phyloP scores from a whole-genome alignment of 345 rosid species.

The Microcos paniculata region DNA sequence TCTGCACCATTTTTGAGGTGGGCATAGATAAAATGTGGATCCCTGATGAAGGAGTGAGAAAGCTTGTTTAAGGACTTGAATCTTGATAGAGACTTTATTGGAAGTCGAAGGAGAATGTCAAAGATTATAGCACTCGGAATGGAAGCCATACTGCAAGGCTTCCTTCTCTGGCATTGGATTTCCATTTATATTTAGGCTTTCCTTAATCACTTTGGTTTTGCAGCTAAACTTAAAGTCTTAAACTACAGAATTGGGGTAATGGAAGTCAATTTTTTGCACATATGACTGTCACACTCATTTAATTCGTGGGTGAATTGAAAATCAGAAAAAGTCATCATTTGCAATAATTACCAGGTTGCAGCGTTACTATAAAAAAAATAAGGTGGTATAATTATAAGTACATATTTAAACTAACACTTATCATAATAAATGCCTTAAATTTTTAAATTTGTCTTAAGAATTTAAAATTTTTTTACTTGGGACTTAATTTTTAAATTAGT shows the following conservation, averaged over 20 bases:
- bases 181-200: neutral
- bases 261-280: too few species aligned
- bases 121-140: constrained; percentile 11
- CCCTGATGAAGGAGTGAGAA: neutral
- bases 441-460: too few species aligned
- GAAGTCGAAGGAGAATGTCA: constrained; percentile 6
- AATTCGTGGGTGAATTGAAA: neutral
- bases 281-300: neutral
- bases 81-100: constrained; percentile 15
- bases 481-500: too few species aligned
- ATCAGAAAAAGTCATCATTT: neutral
- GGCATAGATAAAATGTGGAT: constrained; percentile 10
- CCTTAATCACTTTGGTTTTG: too few species aligned
- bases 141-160: neutral
- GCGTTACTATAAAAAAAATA: too few species aligned
- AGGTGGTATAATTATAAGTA: too few species aligned
- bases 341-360: too few species aligned
- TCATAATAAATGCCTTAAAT: too few species aligned
- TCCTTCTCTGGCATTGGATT: neutral
- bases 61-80: constrained; percentile 14
- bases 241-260: too few species aligned
- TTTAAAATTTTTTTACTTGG: too few species aligned
- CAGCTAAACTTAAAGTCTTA: too few species aligned
- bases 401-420: too few species aligned
- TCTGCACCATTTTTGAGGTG: constrained; percentile 6